Evolutionary conservation across 805 yeast species (phyloP).

Genomic region (Nakazawaea holstii): DNA sequence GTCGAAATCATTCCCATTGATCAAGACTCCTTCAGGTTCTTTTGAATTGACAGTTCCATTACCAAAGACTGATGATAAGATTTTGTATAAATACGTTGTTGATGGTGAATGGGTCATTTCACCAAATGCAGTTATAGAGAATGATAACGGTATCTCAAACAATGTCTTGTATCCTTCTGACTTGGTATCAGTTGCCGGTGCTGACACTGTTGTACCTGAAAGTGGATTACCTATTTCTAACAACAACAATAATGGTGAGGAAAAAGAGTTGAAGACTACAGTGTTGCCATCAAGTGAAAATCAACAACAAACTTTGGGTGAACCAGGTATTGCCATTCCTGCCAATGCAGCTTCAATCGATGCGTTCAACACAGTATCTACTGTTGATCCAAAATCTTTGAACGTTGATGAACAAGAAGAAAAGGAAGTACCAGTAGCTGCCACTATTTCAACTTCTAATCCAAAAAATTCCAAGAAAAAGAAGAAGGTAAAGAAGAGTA

Average conservation of each 20-base stretch:
- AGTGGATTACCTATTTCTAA: conserved; percentile 31
- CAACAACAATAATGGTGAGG: conserved; percentile 9
- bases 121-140: conserved; percentile 32
- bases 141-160: conserved; percentile 49
- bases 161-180: conserved; percentile 39
- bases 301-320: conserved; percentile 45
- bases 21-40: conserved; percentile 34
- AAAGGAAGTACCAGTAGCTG: neutral
- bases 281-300: conserved; percentile 43
- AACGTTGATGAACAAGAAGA: conserved; percentile 33
- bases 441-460: conserved; percentile 5
- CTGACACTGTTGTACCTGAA: conserved; percentile 36
- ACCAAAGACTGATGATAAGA: conserved; percentile 17
- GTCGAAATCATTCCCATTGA: conserved; percentile 42
- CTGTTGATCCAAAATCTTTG: conserved; percentile 48
- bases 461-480: conserved; percentile 10
- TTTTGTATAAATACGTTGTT: conserved; percentile 50
- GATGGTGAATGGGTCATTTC: conserved; percentile 54
- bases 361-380: conserved; percentile 41
- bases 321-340: conserved; percentile 66
- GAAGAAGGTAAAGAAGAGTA: conserved; percentile 27
- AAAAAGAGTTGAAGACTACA: conserved; percentile 23
- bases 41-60: conserved; percentile 27
- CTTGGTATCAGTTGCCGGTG: conserved; percentile 27
- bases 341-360: conserved; percentile 48